Conservation (phyloP, 345 rosid genomes). For the Moringa oleifera region DNA sequence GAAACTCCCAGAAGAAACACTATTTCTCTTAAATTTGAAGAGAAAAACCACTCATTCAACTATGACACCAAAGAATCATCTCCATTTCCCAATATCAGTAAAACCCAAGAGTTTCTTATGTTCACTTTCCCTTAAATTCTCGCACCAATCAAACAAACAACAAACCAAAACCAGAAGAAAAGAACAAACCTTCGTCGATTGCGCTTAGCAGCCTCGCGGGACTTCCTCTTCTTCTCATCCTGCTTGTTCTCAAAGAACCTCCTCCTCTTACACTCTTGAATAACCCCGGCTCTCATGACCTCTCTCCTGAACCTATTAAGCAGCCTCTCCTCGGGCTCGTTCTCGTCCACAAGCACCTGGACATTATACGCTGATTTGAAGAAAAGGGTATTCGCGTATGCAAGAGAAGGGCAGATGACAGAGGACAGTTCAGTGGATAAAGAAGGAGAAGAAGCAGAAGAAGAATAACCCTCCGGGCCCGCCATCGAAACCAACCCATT, state of each 20-base stretch:
- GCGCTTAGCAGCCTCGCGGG: constrained; percentile 83
- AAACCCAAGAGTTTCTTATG: neutral
- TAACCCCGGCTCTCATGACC: constrained; percentile 72
- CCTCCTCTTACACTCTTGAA: constrained; percentile 70
- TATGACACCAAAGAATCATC: no score
- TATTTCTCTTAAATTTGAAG: no score
- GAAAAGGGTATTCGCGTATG: constrained; percentile 63
- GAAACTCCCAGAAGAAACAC: no score
- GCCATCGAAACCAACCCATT: constrained; percentile 23
- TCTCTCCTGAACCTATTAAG: constrained; percentile 66
- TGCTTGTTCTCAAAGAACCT: constrained; percentile 62
- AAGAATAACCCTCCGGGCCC: constrained; percentile 22
- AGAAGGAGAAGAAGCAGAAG: constrained; percentile 8
- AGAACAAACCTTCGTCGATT: constrained; percentile 45
- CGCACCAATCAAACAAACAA: constrained; percentile 10
- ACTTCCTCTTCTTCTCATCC: constrained; percentile 71
- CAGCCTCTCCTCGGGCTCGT: constrained; percentile 72
- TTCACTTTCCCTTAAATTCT: neutral
- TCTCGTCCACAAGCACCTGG: constrained; percentile 63
- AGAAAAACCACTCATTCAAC: no score
- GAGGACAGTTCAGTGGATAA: constrained; percentile 46
- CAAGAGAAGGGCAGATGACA: constrained; percentile 65
- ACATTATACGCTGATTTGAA: constrained; percentile 67
- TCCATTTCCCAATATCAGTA: no score
- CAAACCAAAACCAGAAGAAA: neutral